phyloP scores from a whole-genome alignment of 2,329 filamentous ascomycete species.

The Colletotrichum sansevieriae region DNA sequence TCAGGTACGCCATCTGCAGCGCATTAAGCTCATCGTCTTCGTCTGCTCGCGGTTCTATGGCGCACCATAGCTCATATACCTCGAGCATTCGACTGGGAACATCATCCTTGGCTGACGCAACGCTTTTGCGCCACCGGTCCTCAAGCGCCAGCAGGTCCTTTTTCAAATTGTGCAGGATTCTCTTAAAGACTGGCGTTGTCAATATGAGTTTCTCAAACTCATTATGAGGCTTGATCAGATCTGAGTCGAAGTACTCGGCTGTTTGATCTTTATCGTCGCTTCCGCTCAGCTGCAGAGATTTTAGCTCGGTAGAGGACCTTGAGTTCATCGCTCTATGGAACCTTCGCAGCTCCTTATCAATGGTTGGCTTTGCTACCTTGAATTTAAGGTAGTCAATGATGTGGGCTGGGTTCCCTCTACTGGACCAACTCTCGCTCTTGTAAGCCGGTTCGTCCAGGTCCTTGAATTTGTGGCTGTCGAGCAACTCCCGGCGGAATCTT shows the following conservation, averaged over 20 bases:
- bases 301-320: background rate
- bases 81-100: constrained; percentile 49
- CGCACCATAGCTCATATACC: constrained; percentile 57
- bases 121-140: constrained; percentile 49
- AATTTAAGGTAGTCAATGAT: constrained; percentile 76
- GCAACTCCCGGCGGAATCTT: constrained; percentile 49
- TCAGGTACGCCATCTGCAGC: constrained; percentile 42
- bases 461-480: constrained; percentile 32
- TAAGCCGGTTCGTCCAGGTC: constrained; percentile 58
- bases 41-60: constrained; percentile 52
- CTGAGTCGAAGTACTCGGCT: constrained; percentile 51
- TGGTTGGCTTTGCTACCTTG: constrained; percentile 58
- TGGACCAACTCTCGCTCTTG: constrained; percentile 52
- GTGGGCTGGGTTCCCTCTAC: constrained; percentile 53
- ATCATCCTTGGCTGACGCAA: constrained; percentile 33
- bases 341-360: constrained; percentile 53
- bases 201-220: constrained; percentile 50
- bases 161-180: constrained; percentile 51
- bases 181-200: constrained; percentile 47
- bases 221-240: constrained; percentile 52
- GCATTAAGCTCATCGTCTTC: constrained; percentile 38
- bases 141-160: constrained; percentile 50
- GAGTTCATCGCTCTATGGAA: constrained; percentile 47
- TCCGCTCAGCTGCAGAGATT: background rate
- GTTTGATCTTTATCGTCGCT: constrained; percentile 9